These are phyloP conservation scores for Pythium sukuiense DNA, from an alignment of 352 stramenopile genomes.

Conservation along the genomic window DNA sequence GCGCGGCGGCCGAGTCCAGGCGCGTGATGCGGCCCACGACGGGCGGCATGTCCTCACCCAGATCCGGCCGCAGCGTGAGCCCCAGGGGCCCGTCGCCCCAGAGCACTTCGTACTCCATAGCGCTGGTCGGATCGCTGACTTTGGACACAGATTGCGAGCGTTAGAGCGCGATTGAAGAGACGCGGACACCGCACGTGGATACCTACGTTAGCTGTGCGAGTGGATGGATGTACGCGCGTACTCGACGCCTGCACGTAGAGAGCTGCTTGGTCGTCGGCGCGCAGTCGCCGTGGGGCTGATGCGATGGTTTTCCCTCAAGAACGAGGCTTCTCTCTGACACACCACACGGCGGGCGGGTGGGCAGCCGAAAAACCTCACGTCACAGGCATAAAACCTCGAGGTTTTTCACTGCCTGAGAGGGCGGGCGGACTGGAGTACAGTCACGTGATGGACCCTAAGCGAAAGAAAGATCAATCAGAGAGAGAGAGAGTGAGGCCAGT, in stretches of 20 bases:
- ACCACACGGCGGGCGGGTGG: conserved; percentile 7
- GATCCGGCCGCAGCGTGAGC: conserved; percentile 78
- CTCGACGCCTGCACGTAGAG: not conserved
- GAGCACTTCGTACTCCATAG: conserved; percentile 87
- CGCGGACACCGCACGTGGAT: not conserved
- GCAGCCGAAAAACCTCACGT: not conserved
- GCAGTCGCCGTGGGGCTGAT: conserved; percentile 7
- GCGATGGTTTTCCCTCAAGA: conserved; percentile 24
- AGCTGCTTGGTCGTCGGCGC: not conserved
- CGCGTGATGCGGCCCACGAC: conserved; percentile 87
- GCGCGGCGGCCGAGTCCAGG: conserved; percentile 75
- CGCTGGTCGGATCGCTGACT: not conserved
- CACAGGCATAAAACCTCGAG: not conserved
- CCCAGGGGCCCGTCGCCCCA: conserved; percentile 83
- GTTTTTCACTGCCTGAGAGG: not conserved
- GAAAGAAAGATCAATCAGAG: not conserved
- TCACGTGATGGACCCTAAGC: not conserved
- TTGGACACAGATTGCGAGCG: not conserved
- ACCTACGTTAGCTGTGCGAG: not conserved
- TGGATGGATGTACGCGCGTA: not conserved
- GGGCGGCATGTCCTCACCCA: conserved; percentile 86
- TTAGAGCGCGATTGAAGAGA: conserved; percentile 2
- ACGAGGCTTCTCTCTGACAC: conserved; percentile 26
- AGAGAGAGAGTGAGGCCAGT: not conserved
- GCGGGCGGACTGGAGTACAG: not conserved